Percentiles rank a stretch among this genome's conserved stretches.
phyloP scores from a whole-genome alignment of 129 eudicot species.

The Flaveria ramosissima region DNA sequence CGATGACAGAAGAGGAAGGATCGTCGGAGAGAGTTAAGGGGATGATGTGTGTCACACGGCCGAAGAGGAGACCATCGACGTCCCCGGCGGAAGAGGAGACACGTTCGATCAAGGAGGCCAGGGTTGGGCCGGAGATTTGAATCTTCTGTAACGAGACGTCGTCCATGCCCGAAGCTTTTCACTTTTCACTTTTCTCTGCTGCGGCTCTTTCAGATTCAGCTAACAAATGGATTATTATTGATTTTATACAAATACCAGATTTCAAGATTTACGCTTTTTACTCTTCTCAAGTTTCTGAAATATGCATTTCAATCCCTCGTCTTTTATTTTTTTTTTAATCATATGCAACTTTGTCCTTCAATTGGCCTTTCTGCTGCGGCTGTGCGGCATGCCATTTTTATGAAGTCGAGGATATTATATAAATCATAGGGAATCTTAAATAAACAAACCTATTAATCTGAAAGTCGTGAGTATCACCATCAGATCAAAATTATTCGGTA shows the following conservation, averaged over 20 bases:
- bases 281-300: background rate
- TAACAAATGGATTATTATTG: background rate
- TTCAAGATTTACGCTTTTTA: background rate
- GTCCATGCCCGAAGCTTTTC: constrained; percentile 49
- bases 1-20: constrained; percentile 31
- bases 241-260: background rate
- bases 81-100: constrained; percentile 66
- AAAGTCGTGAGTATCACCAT: no score
- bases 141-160: constrained; percentile 54
- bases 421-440: no score
- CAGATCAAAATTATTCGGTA: no score
- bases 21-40: constrained; percentile 71
- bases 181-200: no score
- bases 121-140: constrained; percentile 83
- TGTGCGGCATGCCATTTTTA: no score
- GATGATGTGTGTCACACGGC: constrained; percentile 53
- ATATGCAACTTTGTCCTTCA: background rate
- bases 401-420: no score
- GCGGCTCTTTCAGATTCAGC: background rate
- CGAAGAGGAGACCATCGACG: constrained; percentile 88
- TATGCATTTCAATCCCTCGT: background rate
- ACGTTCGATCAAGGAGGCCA: constrained; percentile 85
- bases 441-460: no score
- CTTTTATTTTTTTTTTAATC: background rate
- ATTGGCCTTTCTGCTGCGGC: background rate